A percentile compares a stretch with the other conserved stretches of the same genome.
Conservation (phyloP, 2,329 filamentous ascomycete genomes). For the Talaromyces marneffei region DNA sequence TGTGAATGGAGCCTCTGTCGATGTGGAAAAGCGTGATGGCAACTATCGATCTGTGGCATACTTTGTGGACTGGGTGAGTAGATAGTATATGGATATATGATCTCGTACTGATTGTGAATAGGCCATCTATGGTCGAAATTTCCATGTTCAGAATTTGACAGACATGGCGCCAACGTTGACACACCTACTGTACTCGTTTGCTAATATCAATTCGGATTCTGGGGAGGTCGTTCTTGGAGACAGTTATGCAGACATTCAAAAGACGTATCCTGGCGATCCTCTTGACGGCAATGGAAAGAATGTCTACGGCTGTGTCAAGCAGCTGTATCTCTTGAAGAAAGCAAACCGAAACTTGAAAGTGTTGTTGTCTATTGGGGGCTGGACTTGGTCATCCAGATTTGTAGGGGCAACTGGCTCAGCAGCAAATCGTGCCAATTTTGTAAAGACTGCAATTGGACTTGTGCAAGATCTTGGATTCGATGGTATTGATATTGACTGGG, state of each 20-base stretch:
- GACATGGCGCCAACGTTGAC: slow-evolving; percentile 64
- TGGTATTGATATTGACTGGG: slow-evolving; percentile 41
- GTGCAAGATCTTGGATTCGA: slow-evolving; percentile 71
- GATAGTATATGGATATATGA: background rate
- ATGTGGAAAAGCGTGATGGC: background rate
- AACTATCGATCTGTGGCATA: slow-evolving; percentile 35
- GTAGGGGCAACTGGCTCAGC: slow-evolving; percentile 57
- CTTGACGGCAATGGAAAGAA: slow-evolving; percentile 64
- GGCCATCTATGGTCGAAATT: slow-evolving; percentile 82
- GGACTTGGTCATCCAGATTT: slow-evolving; percentile 73
- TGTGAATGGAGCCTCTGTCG: background rate
- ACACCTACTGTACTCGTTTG: slow-evolving; percentile 86
- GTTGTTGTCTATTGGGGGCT: slow-evolving; percentile 77
- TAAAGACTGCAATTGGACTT: slow-evolving; percentile 62
- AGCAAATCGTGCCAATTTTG: slow-evolving; percentile 58
- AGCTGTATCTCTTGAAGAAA: slow-evolving; percentile 58
- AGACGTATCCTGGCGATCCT: slow-evolving; percentile 63
- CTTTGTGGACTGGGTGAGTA: slow-evolving; percentile 42
- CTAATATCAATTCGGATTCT: slow-evolving; percentile 70
- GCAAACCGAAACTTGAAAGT: slow-evolving; percentile 69
- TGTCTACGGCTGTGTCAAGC: slow-evolving; percentile 58
- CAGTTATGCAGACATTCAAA: slow-evolving; percentile 61
- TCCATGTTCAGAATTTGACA: slow-evolving; percentile 78
- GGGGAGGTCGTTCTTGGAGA: slow-evolving; percentile 77
- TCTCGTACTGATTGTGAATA: slow-evolving; percentile 17